phyloP scores from a whole-genome alignment of 2,329 filamentous ascomycete genomes.

The Sclerotinia borealis region DNA sequence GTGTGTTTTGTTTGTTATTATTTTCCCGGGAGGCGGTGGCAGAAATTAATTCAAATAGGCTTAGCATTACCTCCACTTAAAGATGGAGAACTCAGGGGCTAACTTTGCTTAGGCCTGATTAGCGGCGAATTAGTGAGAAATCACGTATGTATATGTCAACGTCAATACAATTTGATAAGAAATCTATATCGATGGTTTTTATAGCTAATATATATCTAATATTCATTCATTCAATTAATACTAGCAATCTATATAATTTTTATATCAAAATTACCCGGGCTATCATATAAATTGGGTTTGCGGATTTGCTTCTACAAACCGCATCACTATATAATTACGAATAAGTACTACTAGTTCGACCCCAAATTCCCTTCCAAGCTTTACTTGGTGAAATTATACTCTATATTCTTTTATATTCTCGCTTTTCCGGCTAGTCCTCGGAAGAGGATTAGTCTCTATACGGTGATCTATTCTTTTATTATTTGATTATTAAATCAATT shows the following conservation, averaged over 20 bases:
- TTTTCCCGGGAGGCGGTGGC: constrained; percentile 2
- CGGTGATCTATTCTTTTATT: too few species aligned
- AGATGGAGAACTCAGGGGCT: background rate
- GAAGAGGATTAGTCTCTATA: too few species aligned
- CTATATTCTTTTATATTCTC: too few species aligned
- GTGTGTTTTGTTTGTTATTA: constrained; percentile 1
- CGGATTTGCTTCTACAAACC: background rate
- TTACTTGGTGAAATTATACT: background rate
- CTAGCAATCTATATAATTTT: background rate
- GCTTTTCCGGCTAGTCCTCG: too few species aligned
- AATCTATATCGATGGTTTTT: background rate
- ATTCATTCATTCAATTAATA: background rate
- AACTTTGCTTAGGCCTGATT: constrained; percentile 6
- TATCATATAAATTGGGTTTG: background rate
- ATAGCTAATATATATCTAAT: background rate
- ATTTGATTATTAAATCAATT: too few species aligned
- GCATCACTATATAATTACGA: background rate
- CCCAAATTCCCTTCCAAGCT: background rate
- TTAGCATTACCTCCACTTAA: background rate
- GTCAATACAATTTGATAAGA: constrained; percentile 13
- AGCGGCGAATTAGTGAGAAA: constrained; percentile 4
- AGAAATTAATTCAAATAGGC: background rate
- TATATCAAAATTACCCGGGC: background rate
- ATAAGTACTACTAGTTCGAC: background rate
- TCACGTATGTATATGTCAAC: background rate